phyloP scores from a whole-genome alignment of 768 basidiomycete genomes.

The Nevesoporus exiguus region DNA sequence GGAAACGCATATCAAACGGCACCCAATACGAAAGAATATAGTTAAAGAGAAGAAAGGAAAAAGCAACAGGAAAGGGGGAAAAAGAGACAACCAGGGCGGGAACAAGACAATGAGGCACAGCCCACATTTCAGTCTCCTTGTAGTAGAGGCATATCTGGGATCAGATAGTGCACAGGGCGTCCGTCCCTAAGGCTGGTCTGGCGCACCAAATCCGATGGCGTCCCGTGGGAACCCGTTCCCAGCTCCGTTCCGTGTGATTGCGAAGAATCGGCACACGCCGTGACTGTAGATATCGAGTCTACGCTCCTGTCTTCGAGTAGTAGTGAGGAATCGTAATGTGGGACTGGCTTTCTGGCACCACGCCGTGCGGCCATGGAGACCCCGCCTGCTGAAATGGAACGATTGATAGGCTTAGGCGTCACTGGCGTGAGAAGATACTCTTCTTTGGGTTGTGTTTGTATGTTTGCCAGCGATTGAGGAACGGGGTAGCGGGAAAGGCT shows the following conservation, averaged over 20 bases:
- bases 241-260: slow-evolving; percentile 26
- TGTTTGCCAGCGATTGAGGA: slow-evolving; percentile 13
- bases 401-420: slow-evolving; percentile 20
- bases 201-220: slow-evolving; percentile 30
- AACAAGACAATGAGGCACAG: not conserved
- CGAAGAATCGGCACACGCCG: slow-evolving; percentile 25
- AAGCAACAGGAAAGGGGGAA: not conserved
- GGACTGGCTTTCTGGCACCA: slow-evolving; percentile 54
- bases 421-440: slow-evolving; percentile 32
- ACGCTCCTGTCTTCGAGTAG: slow-evolving; percentile 15
- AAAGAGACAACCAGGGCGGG: not conserved
- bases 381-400: slow-evolving; percentile 27
- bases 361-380: slow-evolving; percentile 28
- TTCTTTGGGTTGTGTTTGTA: slow-evolving; percentile 16
- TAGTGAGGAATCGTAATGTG: slow-evolving; percentile 41
- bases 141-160: slow-evolving; percentile 53
- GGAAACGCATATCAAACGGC: slow-evolving; percentile 5
- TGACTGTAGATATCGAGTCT: slow-evolving; percentile 23
- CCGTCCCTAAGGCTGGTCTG: slow-evolving; percentile 47
- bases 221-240: slow-evolving; percentile 6
- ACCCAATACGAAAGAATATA: slow-evolving; percentile 3
- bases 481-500: slow-evolving; percentile 13
- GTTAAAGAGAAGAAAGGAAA: not conserved
- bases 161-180: slow-evolving; percentile 52
- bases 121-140: slow-evolving; percentile 24